A percentile compares a stretch with the other conserved stretches of the same genome.
Evolutionary conservation across 2,329 filamentous ascomycete species (phyloP).

Genomic region (Colletotrichum sp.): DNA sequence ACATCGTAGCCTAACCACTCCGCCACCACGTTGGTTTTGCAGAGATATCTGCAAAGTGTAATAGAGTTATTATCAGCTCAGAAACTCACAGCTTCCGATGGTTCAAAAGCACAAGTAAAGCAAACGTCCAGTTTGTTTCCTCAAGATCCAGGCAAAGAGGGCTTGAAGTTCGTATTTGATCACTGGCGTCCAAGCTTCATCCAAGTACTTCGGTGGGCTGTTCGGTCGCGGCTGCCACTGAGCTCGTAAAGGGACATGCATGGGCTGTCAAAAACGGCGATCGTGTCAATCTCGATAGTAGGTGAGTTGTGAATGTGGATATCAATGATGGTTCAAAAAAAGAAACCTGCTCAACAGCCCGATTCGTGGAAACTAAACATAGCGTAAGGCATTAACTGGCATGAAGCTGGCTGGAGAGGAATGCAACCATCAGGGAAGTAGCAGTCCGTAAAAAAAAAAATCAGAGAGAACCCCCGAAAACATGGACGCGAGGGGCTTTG

Average conservation of each 20-base stretch:
- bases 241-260: not conserved
- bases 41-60: not conserved
- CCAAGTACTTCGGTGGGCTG: not conserved
- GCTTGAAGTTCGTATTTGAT: not conserved
- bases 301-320: not conserved
- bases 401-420: not conserved
- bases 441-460: not conserved
- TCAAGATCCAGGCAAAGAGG: not conserved
- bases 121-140: not conserved
- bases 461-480: not conserved
- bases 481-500: not conserved
- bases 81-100: not conserved
- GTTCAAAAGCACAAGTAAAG: not conserved
- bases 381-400: not conserved
- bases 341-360: not conserved
- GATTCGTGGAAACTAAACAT: not conserved
- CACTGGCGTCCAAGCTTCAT: not conserved
- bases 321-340: not conserved
- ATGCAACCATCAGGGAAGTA: not conserved
- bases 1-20: not conserved
- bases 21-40: not conserved
- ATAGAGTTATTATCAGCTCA: not conserved
- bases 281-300: not conserved
- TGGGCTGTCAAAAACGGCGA: not conserved
- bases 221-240: not conserved